phyloP scores from a whole-genome alignment of 352 stramenopile genomes.

The Globisporangium cystogenes region DNA sequence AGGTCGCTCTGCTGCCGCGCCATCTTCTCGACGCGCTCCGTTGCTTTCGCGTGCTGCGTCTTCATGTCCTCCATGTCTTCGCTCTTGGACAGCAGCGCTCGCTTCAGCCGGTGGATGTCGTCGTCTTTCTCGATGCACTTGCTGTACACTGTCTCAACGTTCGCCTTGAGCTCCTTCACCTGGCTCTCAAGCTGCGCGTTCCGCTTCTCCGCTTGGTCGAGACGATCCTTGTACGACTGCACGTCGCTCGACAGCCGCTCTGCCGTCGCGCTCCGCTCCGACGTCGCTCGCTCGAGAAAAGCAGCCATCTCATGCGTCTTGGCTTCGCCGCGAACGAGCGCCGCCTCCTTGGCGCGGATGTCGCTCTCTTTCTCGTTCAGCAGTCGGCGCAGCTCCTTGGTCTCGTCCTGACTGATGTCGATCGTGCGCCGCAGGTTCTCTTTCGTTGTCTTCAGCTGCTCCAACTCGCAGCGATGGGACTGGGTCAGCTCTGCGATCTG shows the following conservation, averaged over 20 bases:
- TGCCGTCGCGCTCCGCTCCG: not conserved
- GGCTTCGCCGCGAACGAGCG: conserved; percentile 6
- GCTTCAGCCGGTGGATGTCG: conserved; percentile 44
- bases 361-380: conserved; percentile 19
- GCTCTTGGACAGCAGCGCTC: conserved; percentile 25
- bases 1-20: conserved; percentile 54
- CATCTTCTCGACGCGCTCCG: conserved; percentile 44
- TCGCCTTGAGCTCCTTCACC: conserved; percentile 37
- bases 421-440: conserved; percentile 13
- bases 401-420: conserved; percentile 11
- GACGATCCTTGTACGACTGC: conserved; percentile 24
- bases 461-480: conserved; percentile 2
- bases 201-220: conserved; percentile 25
- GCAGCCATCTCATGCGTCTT: conserved; percentile 2
- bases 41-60: conserved; percentile 37
- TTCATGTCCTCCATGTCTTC: conserved; percentile 50
- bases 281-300: conserved; percentile 4
- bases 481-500: conserved; percentile 5
- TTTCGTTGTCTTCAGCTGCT: conserved; percentile 5
- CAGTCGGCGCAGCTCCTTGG: conserved; percentile 11
- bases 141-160: conserved; percentile 36
- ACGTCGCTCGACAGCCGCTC: conserved; percentile 19
- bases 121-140: conserved; percentile 59
- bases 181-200: conserved; percentile 36
- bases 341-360: conserved; percentile 8